These are phyloP conservation scores for Sporobolomyces phaffii DNA, from an alignment of 768 basidiomycete genomes.

Conservation along the genomic window DNA sequence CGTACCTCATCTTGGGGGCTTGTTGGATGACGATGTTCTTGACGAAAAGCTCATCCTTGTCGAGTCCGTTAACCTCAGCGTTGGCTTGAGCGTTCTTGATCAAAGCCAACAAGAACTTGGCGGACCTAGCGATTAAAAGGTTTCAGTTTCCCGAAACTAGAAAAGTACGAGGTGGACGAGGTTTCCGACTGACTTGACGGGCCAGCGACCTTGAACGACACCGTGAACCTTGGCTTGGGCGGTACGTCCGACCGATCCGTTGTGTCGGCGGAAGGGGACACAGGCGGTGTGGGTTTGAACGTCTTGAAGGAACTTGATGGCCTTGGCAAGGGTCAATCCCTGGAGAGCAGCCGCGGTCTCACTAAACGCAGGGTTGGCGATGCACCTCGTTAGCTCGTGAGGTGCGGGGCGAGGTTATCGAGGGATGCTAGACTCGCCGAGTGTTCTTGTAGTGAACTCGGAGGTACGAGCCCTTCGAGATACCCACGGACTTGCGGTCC, in stretches of 20 bases:
- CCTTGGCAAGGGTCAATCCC: conserved; percentile 88
- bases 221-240: conserved; percentile 43
- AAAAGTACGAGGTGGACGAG: not conserved
- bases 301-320: conserved; percentile 85
- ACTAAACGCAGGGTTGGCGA: conserved; percentile 50
- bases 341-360: conserved; percentile 92
- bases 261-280: conserved; percentile 92
- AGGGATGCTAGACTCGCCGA: conserved; percentile 20
- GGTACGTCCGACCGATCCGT: conserved; percentile 66
- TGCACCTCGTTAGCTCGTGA: too few relatives aligned
- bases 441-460: conserved; percentile 99
- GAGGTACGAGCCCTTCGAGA: conserved; percentile 54
- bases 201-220: conserved; percentile 76
- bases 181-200: conserved; percentile 69
- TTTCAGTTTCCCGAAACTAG: not conserved
- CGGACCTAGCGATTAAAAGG: conserved; percentile 39
- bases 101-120: conserved; percentile 86
- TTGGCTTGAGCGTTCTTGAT: conserved; percentile 99
- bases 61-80: conserved; percentile 93
- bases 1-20: conserved; percentile 64
- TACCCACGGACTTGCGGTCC: conserved; percentile 42
- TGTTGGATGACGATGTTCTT: conserved; percentile 98
- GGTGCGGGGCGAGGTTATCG: too few relatives aligned
- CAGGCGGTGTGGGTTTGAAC: conserved; percentile 94
- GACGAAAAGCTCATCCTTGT: conserved; percentile 84